These are phyloP conservation scores for Manihot esculenta DNA, from an alignment of 441 rosid species.

Conservation along the genomic window DNA sequence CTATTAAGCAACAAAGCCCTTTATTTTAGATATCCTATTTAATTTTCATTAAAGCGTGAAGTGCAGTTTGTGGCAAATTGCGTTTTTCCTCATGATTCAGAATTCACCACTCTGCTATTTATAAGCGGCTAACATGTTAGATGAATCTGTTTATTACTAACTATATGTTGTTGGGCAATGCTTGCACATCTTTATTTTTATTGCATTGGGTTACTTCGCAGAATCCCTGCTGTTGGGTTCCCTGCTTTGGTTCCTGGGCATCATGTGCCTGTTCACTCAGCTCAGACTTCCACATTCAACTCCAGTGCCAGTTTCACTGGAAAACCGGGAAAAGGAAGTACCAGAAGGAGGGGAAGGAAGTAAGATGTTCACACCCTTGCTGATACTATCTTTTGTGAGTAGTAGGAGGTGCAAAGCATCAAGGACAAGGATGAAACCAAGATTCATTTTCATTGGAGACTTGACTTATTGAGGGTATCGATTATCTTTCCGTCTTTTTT, in stretches of 20 bases:
- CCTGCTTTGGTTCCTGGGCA: conserved; percentile 85
- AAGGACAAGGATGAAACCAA: conserved; percentile 46
- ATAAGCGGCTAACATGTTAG: too few relatives aligned
- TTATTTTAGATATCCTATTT: neutral
- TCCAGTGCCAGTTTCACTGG: conserved; percentile 35
- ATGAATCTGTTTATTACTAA: too few relatives aligned
- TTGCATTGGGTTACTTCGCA: conserved; percentile 28
- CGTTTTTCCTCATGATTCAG: neutral
- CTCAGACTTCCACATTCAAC: conserved; percentile 28
- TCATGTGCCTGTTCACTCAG: conserved; percentile 56
- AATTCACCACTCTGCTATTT: neutral
- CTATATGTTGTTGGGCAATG: too few relatives aligned
- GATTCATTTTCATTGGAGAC: conserved; percentile 4
- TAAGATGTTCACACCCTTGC: conserved; percentile 19
- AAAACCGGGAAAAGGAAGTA: conserved; percentile 38
- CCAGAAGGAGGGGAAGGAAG: conserved; percentile 48
- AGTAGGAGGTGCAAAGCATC: conserved; percentile 59
- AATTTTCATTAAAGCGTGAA: neutral
- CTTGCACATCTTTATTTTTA: neutral
- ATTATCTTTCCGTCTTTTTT: too few relatives aligned
- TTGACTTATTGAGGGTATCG: neutral
- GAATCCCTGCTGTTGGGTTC: conserved; percentile 96
- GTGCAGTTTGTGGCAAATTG: neutral
- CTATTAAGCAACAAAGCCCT: neutral
- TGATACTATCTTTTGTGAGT: conserved; percentile 19